Conservation (phyloP, 1,284 basidiomycete species). For the Psilocybe mexicana region DNA sequence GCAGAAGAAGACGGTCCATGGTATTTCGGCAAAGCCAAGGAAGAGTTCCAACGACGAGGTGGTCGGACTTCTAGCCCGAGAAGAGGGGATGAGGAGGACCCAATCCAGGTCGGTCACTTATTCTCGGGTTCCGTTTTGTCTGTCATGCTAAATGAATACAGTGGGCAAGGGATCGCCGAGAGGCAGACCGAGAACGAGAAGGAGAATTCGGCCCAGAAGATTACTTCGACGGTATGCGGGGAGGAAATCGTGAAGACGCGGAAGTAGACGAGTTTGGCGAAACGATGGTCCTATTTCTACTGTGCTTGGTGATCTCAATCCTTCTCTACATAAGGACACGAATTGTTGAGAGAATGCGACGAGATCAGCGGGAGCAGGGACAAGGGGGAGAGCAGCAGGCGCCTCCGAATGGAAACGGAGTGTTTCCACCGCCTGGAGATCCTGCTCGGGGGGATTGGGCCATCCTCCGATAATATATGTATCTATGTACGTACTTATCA, state of each 20-base stretch:
- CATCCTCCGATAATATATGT: conserved; percentile 47
- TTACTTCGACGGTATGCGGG: conserved; percentile 72
- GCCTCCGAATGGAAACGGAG: conserved; percentile 37
- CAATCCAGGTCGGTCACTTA: conserved; percentile 52
- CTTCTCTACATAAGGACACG: conserved; percentile 73
- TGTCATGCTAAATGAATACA: conserved; percentile 28
- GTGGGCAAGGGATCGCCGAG: conserved; percentile 76
- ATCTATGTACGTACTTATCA: neutral
- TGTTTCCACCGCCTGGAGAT: conserved; percentile 65
- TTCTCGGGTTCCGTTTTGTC: conserved; percentile 6
- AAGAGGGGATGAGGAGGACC: conserved; percentile 63
- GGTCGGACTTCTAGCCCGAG: conserved; percentile 36
- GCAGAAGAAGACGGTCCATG: conserved; percentile 64
- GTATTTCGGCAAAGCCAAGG: conserved; percentile 79
- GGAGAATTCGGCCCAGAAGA: conserved; percentile 78
- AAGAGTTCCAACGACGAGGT: conserved; percentile 63
- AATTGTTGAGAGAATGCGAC: conserved; percentile 66
- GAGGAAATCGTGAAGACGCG: conserved; percentile 57
- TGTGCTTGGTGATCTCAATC: conserved; percentile 66
- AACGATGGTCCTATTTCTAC: conserved; percentile 66
- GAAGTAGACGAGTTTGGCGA: conserved; percentile 67
- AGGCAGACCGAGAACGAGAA: conserved; percentile 70
- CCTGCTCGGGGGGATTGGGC: conserved; percentile 68
- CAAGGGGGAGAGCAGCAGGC: conserved; percentile 29
- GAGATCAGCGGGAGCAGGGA: conserved; percentile 48